These are phyloP conservation scores for Dactylis glomerata DNA, from an alignment of 176 grass and related monocot species.

Conservation along the genomic window DNA sequence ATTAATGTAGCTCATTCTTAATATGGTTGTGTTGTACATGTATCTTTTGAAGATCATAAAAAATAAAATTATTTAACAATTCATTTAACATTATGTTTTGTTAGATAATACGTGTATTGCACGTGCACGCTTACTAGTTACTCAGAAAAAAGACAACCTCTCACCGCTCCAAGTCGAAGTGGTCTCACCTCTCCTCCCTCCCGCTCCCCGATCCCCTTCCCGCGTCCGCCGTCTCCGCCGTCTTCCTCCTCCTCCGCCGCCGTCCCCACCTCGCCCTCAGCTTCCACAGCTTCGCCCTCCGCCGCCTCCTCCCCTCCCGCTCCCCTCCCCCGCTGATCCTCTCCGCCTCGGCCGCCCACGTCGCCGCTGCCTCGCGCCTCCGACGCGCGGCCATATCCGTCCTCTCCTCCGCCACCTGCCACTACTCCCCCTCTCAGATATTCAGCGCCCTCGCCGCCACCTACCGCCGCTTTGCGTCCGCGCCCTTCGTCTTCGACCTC, in stretches of 20 bases:
- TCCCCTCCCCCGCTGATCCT: slow-evolving; percentile 9
- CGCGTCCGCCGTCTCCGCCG: slow-evolving; percentile 5
- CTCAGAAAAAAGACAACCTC: too few relatives aligned
- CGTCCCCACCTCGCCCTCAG: slow-evolving; percentile 29
- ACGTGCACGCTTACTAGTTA: too few relatives aligned
- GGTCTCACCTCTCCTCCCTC: slow-evolving; percentile 42
- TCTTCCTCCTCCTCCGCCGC: slow-evolving; percentile 36
- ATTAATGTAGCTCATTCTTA: too few relatives aligned
- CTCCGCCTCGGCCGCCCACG: slow-evolving; percentile 20
- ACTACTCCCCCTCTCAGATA: slow-evolving; percentile 4
- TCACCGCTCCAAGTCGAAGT: slow-evolving; percentile 40
- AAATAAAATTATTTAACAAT: too few relatives aligned
- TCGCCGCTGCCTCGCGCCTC: slow-evolving; percentile 25
- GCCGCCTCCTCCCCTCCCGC: not conserved
- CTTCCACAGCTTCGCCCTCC: slow-evolving; percentile 28
- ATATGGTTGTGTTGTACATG: too few relatives aligned
- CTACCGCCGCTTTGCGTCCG: slow-evolving; percentile 27
- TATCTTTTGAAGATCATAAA: too few relatives aligned
- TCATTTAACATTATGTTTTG: too few relatives aligned
- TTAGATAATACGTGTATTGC: too few relatives aligned
- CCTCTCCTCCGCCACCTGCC: slow-evolving; percentile 21
- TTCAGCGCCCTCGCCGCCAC: slow-evolving; percentile 32
- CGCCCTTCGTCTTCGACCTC: slow-evolving; percentile 40
- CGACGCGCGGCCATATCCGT: slow-evolving; percentile 11
- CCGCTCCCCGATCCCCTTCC: slow-evolving; percentile 16